phyloP scores from a whole-genome alignment of 2,329 filamentous ascomycete species.

The Lachnellula hyalina region DNA sequence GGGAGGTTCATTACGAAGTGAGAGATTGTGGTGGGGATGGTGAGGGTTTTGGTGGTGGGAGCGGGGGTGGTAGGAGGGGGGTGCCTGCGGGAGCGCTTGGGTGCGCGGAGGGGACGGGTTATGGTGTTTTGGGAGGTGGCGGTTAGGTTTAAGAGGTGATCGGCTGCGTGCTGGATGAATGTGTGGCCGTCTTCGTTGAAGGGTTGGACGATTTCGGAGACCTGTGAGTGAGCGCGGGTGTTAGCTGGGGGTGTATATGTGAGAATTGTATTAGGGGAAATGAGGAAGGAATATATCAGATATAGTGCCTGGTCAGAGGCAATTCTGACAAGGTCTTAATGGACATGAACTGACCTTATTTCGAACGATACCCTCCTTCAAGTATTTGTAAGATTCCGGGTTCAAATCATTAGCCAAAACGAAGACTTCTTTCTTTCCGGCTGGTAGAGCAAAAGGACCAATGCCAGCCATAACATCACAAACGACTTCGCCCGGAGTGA shows the following conservation, averaged over 20 bases:
- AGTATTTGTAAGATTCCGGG: slow-evolving; percentile 72
- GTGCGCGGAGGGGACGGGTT: slow-evolving; percentile 35
- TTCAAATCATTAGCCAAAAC: slow-evolving; percentile 98
- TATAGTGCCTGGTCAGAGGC: slow-evolving; percentile 17
- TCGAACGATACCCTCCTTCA: slow-evolving; percentile 61
- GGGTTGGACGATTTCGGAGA: slow-evolving; percentile 64
- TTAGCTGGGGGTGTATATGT: slow-evolving; percentile 6
- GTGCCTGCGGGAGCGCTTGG: slow-evolving; percentile 34
- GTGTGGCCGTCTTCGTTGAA: slow-evolving; percentile 77
- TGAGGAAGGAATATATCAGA: slow-evolving; percentile 6
- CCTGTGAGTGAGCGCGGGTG: slow-evolving; percentile 35
- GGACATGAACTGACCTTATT: slow-evolving; percentile 63
- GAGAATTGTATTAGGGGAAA: neutral
- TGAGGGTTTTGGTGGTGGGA: slow-evolving; percentile 37
- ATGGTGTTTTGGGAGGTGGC: slow-evolving; percentile 47
- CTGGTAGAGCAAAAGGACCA: slow-evolving; percentile 88
- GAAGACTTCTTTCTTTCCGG: slow-evolving; percentile 83
- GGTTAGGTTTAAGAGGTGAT: slow-evolving; percentile 49
- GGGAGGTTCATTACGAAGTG: slow-evolving; percentile 99
- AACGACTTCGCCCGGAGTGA: slow-evolving; percentile 80
- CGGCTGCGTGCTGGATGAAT: slow-evolving; percentile 71
- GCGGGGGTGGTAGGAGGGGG: slow-evolving; percentile 27
- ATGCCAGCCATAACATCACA: slow-evolving; percentile 98
- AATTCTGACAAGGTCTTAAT: slow-evolving; percentile 9
- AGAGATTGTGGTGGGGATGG: slow-evolving; percentile 69